phyloP scores from a whole-genome alignment of 345 rosid genomes.

The Lepidium didymum region DNA sequence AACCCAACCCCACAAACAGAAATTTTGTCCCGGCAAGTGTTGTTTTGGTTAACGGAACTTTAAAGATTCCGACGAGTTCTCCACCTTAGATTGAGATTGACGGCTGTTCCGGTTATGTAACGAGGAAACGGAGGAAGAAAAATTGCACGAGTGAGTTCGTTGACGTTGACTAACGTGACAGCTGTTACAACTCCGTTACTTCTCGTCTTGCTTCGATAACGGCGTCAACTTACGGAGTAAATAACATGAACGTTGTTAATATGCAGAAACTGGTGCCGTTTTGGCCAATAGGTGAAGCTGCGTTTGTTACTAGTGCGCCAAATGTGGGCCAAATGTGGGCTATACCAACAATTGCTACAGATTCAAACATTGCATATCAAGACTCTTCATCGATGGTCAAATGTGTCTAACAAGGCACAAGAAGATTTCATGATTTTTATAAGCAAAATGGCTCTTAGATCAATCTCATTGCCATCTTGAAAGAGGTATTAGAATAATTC shows the following conservation, averaged over 20 bases:
- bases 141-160: slow-evolving; percentile 42
- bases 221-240: slow-evolving; percentile 11
- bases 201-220: slow-evolving; percentile 57
- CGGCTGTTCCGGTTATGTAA: slow-evolving; percentile 16
- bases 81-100: slow-evolving; percentile 22
- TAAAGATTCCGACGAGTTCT: slow-evolving; percentile 55
- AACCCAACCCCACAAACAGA: too few species aligned
- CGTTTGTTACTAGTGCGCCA: slow-evolving; percentile 16
- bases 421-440: too few species aligned
- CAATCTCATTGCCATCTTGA: too few species aligned
- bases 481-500: too few species aligned
- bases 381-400: too few species aligned
- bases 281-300: slow-evolving; percentile 32
- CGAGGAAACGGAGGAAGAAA: slow-evolving; percentile 41
- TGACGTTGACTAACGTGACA: slow-evolving; percentile 35
- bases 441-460: too few species aligned
- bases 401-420: too few species aligned
- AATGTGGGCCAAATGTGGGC: slow-evolving; percentile 55
- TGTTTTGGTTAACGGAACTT: slow-evolving; percentile 59
- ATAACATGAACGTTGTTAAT: background rate
- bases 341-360: slow-evolving; percentile 34
- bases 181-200: slow-evolving; percentile 33
- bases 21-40: slow-evolving; percentile 60
- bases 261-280: slow-evolving; percentile 43
- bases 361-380: slow-evolving; percentile 9